Base-by-base conservation (phyloP, 208 protist species). In the Porcisia hertigi region DNA sequence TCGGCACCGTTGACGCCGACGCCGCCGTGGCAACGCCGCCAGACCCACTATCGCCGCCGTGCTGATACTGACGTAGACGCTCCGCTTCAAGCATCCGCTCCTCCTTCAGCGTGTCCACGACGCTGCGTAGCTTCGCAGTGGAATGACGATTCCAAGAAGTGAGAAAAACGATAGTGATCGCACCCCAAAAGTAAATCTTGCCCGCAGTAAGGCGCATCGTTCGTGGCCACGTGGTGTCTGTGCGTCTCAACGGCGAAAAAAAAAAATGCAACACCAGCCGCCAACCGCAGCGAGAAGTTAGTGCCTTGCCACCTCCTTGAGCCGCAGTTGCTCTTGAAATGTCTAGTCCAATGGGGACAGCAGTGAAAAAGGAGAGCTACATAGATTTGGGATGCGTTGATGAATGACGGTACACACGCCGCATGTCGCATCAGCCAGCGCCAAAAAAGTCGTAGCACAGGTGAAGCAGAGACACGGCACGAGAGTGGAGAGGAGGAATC, bases 141-240 rank as follows among this genome's bases (percentile, higher is more conserved):
- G 88, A 92, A 36, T 79, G 59, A 14, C 88, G 88, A 71, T 95
- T 95, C 91, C 91, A 95, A 36, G 83, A 73, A 1, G 86, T 93
- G 49, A 95, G 77, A 1, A 79, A 73, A 54, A 86, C 41, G 66
- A 95, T 82, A 39, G 85, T 81, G 39, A 85, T 39, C 8, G 75
- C 80, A 41, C 86, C 85, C 76, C 86, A 90, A 49, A 88, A 90
- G 75, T 95, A 95, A 75, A 95, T 95, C 66, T 95, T 95, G 9
- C 91, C 91, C 55, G 91, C 83, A 7, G 85, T 85, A 58, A 95
- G 81, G 34, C 91, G 88, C 91, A 95, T 95, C 25, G 49, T 34
- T 67, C 34, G 47, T 11, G 62, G 49, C 73, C 0, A 20, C 3
- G 11, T 23, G 14, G 11, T 55, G 23, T 64, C 23, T 58, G 41